A percentile compares a stretch with the other conserved stretches of the same genome.
phyloP scores from a whole-genome alignment of 805 yeast genomes.

The Cyberlindnera euphorbiiphila region DNA sequence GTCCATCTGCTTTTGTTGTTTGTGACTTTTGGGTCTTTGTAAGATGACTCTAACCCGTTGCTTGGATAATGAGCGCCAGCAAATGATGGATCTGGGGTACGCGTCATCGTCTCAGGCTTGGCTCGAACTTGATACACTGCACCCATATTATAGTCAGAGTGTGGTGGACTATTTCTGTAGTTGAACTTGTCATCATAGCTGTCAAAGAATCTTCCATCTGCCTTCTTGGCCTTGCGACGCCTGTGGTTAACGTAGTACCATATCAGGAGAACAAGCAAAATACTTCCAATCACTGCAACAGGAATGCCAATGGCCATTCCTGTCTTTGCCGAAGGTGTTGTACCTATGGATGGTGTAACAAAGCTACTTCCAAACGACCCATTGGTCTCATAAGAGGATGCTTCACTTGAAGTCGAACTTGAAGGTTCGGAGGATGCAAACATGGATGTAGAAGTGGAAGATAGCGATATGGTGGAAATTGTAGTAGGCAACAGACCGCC shows the following conservation, averaged over 20 bases:
- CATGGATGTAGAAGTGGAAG: slow-evolving; percentile 8
- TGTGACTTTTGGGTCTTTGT: slow-evolving; percentile 16
- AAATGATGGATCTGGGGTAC: neutral
- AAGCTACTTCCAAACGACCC: no score
- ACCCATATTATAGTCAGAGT: slow-evolving; percentile 16
- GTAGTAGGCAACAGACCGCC: slow-evolving; percentile 1
- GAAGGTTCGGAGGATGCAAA: slow-evolving; percentile 1
- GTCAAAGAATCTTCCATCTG: slow-evolving; percentile 14
- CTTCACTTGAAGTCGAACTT: no score
- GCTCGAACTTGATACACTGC: slow-evolving; percentile 17
- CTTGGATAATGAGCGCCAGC: neutral
- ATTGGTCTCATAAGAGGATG: no score
- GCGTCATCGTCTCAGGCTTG: slow-evolving; percentile 1
- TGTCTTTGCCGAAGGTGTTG: no score
- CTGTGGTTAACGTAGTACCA: slow-evolving; percentile 18
- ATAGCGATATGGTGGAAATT: slow-evolving; percentile 11
- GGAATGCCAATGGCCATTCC: slow-evolving; percentile 28
- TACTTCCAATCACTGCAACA: slow-evolving; percentile 20
- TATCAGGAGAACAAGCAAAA: slow-evolving; percentile 9
- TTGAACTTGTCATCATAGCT: slow-evolving; percentile 26
- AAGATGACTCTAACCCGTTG: slow-evolving; percentile 18
- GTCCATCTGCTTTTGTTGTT: slow-evolving; percentile 21
- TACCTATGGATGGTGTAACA: no score
- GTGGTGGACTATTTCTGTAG: slow-evolving; percentile 17
- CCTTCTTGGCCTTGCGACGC: slow-evolving; percentile 3